These are phyloP conservation scores for Flaveria linearis DNA, from an alignment of 129 eudicot species.

Conservation along the genomic window DNA sequence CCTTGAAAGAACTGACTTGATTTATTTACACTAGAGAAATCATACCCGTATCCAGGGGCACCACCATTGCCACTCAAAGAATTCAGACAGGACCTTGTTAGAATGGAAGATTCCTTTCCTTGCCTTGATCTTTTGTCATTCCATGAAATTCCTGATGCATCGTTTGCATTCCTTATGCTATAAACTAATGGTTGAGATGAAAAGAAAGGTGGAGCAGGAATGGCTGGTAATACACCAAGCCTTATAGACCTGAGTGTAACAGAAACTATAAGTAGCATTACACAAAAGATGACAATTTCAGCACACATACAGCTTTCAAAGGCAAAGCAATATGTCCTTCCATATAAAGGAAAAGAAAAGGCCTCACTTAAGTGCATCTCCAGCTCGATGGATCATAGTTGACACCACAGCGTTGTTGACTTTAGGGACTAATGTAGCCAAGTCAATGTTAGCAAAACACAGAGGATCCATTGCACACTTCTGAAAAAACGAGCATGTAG, in stretches of 20 bases:
- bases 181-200: slow-evolving; percentile 64
- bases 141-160: slow-evolving; percentile 76
- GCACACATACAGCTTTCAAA: neutral
- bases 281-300: neutral
- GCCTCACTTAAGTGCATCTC: slow-evolving; percentile 55
- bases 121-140: slow-evolving; percentile 78
- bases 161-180: slow-evolving; percentile 65
- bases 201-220: slow-evolving; percentile 53
- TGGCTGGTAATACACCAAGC: slow-evolving; percentile 67
- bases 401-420: slow-evolving; percentile 76
- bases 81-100: slow-evolving; percentile 78
- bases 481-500: slow-evolving; percentile 69
- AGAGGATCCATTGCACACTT: slow-evolving; percentile 77
- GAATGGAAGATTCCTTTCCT: slow-evolving; percentile 68
- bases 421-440: slow-evolving; percentile 68
- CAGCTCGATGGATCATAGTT: slow-evolving; percentile 82
- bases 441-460: slow-evolving; percentile 72
- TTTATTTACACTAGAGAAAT: slow-evolving; percentile 17
- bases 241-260: slow-evolving; percentile 62
- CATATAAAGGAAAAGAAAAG: neutral
- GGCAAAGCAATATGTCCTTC: slow-evolving; percentile 8
- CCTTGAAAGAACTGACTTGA: neutral
- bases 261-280: slow-evolving; percentile 15
- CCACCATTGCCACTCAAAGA: slow-evolving; percentile 59
- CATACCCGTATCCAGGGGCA: slow-evolving; percentile 82